Percentiles rank a stretch among this genome's conserved stretches.
Conservation (phyloP, 768 basidiomycete genomes). For the Boletus pseudo-olivaceus region DNA sequence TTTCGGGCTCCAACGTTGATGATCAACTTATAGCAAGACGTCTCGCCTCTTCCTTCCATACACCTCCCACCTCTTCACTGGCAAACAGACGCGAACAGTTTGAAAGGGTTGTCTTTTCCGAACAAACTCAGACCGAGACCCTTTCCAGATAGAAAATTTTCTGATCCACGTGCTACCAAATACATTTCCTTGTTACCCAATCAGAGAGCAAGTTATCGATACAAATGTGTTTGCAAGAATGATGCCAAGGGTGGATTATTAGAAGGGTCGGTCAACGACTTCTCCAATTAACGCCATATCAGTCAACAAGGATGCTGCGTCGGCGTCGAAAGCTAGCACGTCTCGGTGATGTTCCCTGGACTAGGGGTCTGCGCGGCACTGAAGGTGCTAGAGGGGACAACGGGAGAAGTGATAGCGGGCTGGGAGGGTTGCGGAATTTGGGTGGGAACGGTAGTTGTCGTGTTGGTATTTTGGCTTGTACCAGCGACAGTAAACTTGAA, state of each 20-base stretch:
- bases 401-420: neutral
- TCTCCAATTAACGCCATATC: neutral
- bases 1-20: too few species aligned
- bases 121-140: too few species aligned
- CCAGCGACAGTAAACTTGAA: slow-evolving; percentile 27
- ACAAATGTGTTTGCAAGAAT: slow-evolving; percentile 5
- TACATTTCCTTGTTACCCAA: neutral
- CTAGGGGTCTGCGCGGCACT: neutral
- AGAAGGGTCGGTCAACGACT: slow-evolving; percentile 15
- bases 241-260: neutral
- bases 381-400: neutral
- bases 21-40: too few species aligned
- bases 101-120: too few species aligned
- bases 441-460: slow-evolving; percentile 1
- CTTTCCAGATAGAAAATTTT: too few species aligned
- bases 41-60: too few species aligned
- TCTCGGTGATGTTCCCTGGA: neutral
- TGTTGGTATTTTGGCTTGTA: slow-evolving; percentile 8
- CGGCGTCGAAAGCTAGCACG: neutral
- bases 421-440: slow-evolving; percentile 2
- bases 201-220: neutral
- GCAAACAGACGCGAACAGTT: too few species aligned
- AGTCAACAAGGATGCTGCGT: neutral
- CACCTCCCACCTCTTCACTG: too few species aligned
- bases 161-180: too few species aligned